Evolutionary conservation across 805 yeast species (phyloP), one percentile per base, ranked within the genome.

Genomic region (Ogataea ganodermae): DNA sequence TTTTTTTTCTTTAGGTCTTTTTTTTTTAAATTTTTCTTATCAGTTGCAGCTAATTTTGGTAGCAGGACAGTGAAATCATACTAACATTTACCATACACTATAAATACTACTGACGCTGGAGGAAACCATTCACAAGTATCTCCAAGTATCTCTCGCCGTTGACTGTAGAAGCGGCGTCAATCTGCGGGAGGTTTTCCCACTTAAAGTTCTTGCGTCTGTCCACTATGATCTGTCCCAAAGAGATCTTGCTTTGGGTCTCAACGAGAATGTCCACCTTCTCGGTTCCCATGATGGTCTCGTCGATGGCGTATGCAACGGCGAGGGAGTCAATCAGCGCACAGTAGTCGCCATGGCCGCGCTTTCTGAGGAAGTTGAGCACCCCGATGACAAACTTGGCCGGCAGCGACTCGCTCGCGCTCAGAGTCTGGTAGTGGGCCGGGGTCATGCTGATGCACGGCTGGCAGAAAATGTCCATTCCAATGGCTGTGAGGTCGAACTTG

Each of bases 381-480:
- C 63, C 62, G 14, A 52, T 41, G 27, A 60, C 57, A 35, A 57
- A 60, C 26, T 51, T 57, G 10, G 63, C 55, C 7, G 62, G 49
- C 10, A 46, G 33, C 4, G 62, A 38, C 7, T 33, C 22, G 22
- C 52, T 44, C 13, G 39, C 33, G 24, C 33, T 39, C 26, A 60
- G 45, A 3, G 30, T 42, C 7, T 40, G 40, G 13, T 45, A 42
- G 31, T 51, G 44, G 16, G 36, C 30, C 20, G 46, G 47, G 9
- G 45, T 53, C 58, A 60, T 52, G 18, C 55, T 51, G n/a, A 60
- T 59, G 21, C 57, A 56, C 3, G 62, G 59, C 43, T 60, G 65
- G 43, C 61, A 56, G 49, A 60, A 59, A 2, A 60, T 60, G 46
- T 60, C 64, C 63, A 60, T 56, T 8, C 64, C 62, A 31, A 60